A percentile compares a stretch with the other conserved stretches of the same genome.
phyloP scores from a whole-genome alignment of 2,329 filamentous ascomycete genomes.

The Fusarium cicatricum region DNA sequence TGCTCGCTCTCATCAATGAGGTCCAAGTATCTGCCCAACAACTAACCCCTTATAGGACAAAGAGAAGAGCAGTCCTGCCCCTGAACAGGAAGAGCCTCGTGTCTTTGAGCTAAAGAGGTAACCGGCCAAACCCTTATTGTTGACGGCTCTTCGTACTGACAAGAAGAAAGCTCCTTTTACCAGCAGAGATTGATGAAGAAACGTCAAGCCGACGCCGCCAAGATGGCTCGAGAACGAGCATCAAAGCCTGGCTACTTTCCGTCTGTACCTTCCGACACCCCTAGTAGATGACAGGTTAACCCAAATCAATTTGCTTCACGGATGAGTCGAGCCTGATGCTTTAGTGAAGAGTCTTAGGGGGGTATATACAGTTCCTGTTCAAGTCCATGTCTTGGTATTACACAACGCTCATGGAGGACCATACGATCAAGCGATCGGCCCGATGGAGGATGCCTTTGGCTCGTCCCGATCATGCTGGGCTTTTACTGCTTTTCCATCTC shows the following conservation, averaged over 20 bases:
- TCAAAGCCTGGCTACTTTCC: conserved; percentile 84
- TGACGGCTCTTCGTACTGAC: not conserved
- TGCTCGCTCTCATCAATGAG: not conserved
- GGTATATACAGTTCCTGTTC: too few species aligned
- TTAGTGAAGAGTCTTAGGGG: too few species aligned
- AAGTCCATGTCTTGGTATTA: too few species aligned
- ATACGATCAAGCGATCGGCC: too few species aligned
- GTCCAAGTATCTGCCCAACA: not conserved
- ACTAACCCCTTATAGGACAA: conserved; percentile 22
- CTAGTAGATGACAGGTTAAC: conserved; percentile 42
- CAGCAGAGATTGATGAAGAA: conserved; percentile 84
- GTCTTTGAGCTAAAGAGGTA: conserved; percentile 87
- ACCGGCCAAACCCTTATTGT: not conserved
- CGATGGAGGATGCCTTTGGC: too few species aligned
- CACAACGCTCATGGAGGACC: too few species aligned
- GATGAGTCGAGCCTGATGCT: not conserved
- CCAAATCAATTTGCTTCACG: not conserved
- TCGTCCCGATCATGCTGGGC: too few species aligned
- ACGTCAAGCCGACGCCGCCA: conserved; percentile 62
- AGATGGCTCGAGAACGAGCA: conserved; percentile 80
- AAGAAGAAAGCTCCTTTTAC: conserved; percentile 75
- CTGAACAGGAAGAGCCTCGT: conserved; percentile 68
- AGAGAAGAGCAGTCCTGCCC: conserved; percentile 20
- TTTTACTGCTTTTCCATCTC: too few species aligned
- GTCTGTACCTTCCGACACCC: conserved; percentile 75